phyloP scores from a whole-genome alignment of 2,329 filamentous ascomycete species.

The Trichoderma breve region DNA sequence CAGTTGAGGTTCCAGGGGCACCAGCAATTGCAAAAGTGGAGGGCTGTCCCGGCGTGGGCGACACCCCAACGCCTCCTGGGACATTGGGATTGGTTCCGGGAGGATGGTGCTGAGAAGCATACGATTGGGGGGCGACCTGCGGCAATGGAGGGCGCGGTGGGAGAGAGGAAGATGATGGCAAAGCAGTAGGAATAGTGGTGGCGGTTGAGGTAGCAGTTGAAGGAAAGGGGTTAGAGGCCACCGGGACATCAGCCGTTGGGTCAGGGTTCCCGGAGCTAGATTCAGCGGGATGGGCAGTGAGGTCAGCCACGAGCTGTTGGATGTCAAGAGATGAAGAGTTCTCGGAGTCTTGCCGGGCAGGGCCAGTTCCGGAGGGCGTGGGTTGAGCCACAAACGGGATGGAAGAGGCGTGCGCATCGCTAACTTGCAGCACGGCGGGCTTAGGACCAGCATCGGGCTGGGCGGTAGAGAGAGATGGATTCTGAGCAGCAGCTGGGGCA shows the following conservation, averaged over 20 bases:
- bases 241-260: constrained; percentile 29
- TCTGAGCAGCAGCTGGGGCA: constrained; percentile 28
- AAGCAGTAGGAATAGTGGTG: constrained; percentile 32
- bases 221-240: constrained; percentile 32
- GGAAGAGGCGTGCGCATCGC: constrained; percentile 25
- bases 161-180: constrained; percentile 43
- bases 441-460: constrained; percentile 30
- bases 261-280: constrained; percentile 31
- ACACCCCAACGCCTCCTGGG: constrained; percentile 29
- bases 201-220: not conserved
- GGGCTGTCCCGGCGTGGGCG: constrained; percentile 34
- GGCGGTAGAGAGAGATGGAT: constrained; percentile 27
- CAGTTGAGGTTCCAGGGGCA: constrained; percentile 34
- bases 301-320: constrained; percentile 42
- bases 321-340: constrained; percentile 37
- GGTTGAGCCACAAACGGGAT: constrained; percentile 22
- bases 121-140: constrained; percentile 38
- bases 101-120: constrained; percentile 39
- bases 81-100: constrained; percentile 33
- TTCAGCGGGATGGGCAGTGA: constrained; percentile 36
- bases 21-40: constrained; percentile 35
- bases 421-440: constrained; percentile 26
- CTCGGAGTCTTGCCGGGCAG: constrained; percentile 31
- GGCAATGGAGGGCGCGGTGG: constrained; percentile 47
- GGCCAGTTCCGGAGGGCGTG: constrained; percentile 31